Percentiles rank a stretch among this genome's conserved stretches.
Conservation (phyloP, 257 asterid species). For the Solanum clarkiae region DNA sequence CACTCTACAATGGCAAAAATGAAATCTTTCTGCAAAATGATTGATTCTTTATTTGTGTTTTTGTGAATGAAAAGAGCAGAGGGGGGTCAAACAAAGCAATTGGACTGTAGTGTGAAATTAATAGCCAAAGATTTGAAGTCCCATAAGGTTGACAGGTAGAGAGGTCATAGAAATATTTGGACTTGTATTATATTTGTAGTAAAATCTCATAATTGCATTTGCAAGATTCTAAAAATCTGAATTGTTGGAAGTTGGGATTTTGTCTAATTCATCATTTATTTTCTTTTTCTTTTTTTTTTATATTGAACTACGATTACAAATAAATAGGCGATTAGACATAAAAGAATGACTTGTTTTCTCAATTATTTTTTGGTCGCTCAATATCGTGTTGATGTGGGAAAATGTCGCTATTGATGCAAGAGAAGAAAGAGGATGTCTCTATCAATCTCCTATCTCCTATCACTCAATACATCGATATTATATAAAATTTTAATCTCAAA, state of each 20-base stretch:
- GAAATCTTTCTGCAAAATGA: not conserved
- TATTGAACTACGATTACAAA: not conserved
- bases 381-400: not conserved
- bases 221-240: not conserved
- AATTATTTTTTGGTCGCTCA: not conserved
- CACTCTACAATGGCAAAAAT: not conserved
- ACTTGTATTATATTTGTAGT: not conserved
- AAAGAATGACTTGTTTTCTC: not conserved
- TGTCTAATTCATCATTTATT: not conserved
- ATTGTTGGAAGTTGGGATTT: not conserved
- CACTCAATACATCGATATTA: not conserved
- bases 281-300: accelerated
- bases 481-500: not conserved
- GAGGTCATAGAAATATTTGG: not conserved
- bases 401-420: not conserved
- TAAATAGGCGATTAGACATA: accelerated
- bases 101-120: not conserved
- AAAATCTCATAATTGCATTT: not conserved
- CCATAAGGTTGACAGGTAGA: not conserved
- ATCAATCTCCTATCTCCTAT: not conserved
- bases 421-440: not conserved
- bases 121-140: not conserved
- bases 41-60: not conserved
- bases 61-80: not conserved
- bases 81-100: not conserved